Conservation (phyloP, 495 filamentous ascomycete genomes). For the Xylaria longipes region DNA sequence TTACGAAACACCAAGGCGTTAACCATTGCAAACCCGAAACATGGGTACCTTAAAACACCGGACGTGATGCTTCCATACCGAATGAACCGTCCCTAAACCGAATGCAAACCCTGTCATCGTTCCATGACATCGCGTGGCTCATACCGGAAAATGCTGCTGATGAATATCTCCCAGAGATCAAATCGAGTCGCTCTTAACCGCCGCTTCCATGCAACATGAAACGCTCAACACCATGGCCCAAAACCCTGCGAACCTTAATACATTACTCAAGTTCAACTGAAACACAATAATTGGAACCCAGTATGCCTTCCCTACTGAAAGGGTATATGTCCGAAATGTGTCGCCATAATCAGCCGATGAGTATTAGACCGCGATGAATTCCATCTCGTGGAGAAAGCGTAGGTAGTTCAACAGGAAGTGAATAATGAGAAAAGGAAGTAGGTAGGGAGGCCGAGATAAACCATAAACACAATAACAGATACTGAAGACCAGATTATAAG, state of each 20-base stretch:
- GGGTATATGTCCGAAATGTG: slow-evolving; percentile 41
- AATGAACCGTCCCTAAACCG: slow-evolving; percentile 34
- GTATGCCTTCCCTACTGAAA: slow-evolving; percentile 27
- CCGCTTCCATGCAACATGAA: slow-evolving; percentile 28
- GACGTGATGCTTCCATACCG: slow-evolving; percentile 33
- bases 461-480: slow-evolving; percentile 27
- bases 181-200: slow-evolving; percentile 26
- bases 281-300: slow-evolving; percentile 30
- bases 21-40: slow-evolving; percentile 12
- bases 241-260: slow-evolving; percentile 34
- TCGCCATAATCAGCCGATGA: slow-evolving; percentile 32
- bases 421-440: slow-evolving; percentile 25
- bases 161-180: slow-evolving; percentile 26
- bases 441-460: slow-evolving; percentile 17
- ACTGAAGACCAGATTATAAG: slow-evolving; percentile 3
- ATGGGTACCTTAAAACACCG: slow-evolving; percentile 27
- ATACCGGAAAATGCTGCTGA: slow-evolving; percentile 11
- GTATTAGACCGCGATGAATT: slow-evolving; percentile 30
- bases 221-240: slow-evolving; percentile 27
- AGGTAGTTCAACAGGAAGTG: slow-evolving; percentile 20
- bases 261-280: slow-evolving; percentile 31
- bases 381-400: slow-evolving; percentile 23
- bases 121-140: slow-evolving; percentile 10
- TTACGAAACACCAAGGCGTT: slow-evolving; percentile 1
- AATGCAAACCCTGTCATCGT: slow-evolving; percentile 27